Evolutionary conservation across 2,329 filamentous ascomycete genomes (phyloP).

Genomic region (Fusarium sp.): DNA sequence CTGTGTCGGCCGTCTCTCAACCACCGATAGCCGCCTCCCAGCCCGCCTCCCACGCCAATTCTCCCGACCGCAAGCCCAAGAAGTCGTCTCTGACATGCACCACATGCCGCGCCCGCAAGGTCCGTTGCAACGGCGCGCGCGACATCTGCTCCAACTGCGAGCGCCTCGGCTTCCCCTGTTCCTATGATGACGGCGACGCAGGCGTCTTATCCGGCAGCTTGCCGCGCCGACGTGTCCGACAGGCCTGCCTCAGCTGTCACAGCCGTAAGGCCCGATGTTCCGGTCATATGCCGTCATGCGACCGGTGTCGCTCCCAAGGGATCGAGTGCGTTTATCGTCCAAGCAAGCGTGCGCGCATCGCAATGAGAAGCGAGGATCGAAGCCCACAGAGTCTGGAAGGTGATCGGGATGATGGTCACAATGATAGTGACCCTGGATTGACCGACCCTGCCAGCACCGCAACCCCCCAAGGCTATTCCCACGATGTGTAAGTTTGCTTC

Average conservation of each 20-base stretch:
- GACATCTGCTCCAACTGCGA: slow-evolving; percentile 68
- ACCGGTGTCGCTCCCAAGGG: slow-evolving; percentile 60
- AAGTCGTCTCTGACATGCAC: slow-evolving; percentile 62
- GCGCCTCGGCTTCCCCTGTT: slow-evolving; percentile 66
- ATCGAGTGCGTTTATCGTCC: slow-evolving; percentile 67
- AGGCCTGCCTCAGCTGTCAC: slow-evolving; percentile 68
- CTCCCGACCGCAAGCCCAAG: slow-evolving; percentile 51
- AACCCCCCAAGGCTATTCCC: slow-evolving; percentile 48
- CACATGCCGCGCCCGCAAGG: slow-evolving; percentile 66
- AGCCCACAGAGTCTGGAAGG: slow-evolving; percentile 50
- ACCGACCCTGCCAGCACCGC: slow-evolving; percentile 47
- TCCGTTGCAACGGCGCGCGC: slow-evolving; percentile 66
- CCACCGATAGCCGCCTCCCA: slow-evolving; percentile 32
- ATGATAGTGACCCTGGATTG: slow-evolving; percentile 49
- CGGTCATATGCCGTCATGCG: slow-evolving; percentile 66
- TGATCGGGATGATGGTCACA: slow-evolving; percentile 47
- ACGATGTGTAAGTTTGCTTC: slow-evolving; percentile 47
- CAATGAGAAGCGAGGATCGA: slow-evolving; percentile 38
- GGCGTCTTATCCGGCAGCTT: slow-evolving; percentile 57
- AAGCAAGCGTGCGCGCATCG: slow-evolving; percentile 53
- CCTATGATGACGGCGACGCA: slow-evolving; percentile 61
- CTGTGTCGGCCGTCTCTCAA: slow-evolving; percentile 22
- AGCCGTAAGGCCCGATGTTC: slow-evolving; percentile 68
- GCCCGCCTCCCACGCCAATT: slow-evolving; percentile 39
- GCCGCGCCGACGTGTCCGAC: slow-evolving; percentile 64